Conservation (phyloP, 805 yeast species). For the Candida coquimbonensis region DNA sequence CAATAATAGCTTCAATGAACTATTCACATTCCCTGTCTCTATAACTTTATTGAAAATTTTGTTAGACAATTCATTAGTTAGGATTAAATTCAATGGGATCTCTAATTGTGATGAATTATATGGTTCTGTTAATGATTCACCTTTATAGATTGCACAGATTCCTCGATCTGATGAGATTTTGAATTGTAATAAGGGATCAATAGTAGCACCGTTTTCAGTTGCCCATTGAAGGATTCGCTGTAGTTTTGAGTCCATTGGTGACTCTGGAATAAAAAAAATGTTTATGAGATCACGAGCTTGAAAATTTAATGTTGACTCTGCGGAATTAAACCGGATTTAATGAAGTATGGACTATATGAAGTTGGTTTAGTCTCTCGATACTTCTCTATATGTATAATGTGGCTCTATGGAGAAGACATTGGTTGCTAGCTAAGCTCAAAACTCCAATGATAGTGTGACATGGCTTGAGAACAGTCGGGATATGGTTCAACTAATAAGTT, state of each 20-base stretch:
- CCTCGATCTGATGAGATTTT: constrained; percentile 28
- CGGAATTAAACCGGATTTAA: no score
- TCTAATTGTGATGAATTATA: constrained; percentile 19
- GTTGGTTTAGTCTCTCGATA: no score
- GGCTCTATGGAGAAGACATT: no score
- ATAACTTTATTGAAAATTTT: constrained; percentile 17
- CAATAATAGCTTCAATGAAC: constrained; percentile 31
- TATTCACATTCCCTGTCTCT: constrained; percentile 23
- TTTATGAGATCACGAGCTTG: no score
- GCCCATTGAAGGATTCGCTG: constrained; percentile 30
- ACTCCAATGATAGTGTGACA: no score
- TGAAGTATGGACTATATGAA: no score
- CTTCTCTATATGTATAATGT: no score
- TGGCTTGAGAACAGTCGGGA: no score
- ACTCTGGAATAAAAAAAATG: no score
- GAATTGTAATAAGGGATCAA: constrained; percentile 31
- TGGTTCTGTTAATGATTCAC: constrained; percentile 13
- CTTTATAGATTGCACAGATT: constrained; percentile 24
- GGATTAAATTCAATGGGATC: constrained; percentile 26
- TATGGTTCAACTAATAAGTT: no score
- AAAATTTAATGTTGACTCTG: no score
- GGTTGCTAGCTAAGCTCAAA: no score
- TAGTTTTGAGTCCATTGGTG: not conserved
- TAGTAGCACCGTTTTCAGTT: constrained; percentile 25
- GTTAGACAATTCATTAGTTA: constrained; percentile 21